Base-by-base conservation (phyloP, 805 yeast genomes). In the Yamadazyma sp. region DNA sequence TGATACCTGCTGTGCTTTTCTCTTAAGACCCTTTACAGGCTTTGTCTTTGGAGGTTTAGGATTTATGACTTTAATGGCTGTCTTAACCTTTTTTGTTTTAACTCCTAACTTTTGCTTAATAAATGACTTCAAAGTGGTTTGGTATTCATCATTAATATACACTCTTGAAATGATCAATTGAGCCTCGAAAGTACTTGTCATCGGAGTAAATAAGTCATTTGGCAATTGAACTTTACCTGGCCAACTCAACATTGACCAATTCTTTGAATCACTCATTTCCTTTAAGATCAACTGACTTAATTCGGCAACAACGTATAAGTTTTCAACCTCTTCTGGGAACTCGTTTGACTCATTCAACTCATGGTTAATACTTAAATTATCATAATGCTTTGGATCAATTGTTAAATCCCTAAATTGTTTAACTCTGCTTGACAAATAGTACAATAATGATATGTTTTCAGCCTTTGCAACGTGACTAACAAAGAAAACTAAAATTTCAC, bases 161-260 rank as follows among this genome's bases (percentile, higher is more conserved):
- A 76, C 70, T 13, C 64, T 75, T 3, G 76, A 65, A 0, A 80
- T 70, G 14, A 79, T 62, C 10, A 55, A 58, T 40, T 78, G 82
- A 2, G 86, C 82, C 41, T 78, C 82, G 11, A 65, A 60, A 2
- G 74, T 52, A n/a, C 74, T 65, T 7, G 65, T 62, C 68, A 82
- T 76, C 1, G 84, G 76, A n/a, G 68, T 61, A 56, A 73, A 86
- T 7, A 85, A 53, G 50, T 87, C 96, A n/a, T 69, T 58, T 0
- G 91, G 81, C 13, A 87, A 55, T 13, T 76, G 74, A 12, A 83
- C 56, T 48, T 81, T 83, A 1, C 91, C 94, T 0, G 95, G 94
- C 78, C 89, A 88, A 0, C 88, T 78, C 16, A 80, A 75, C 37
- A 84, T 65, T 15, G 73, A 73, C 95, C 95, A 86, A 29, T 68